Base-by-base conservation (phyloP, 495 filamentous ascomycete species). In the Penicillium maclennaniae region DNA sequence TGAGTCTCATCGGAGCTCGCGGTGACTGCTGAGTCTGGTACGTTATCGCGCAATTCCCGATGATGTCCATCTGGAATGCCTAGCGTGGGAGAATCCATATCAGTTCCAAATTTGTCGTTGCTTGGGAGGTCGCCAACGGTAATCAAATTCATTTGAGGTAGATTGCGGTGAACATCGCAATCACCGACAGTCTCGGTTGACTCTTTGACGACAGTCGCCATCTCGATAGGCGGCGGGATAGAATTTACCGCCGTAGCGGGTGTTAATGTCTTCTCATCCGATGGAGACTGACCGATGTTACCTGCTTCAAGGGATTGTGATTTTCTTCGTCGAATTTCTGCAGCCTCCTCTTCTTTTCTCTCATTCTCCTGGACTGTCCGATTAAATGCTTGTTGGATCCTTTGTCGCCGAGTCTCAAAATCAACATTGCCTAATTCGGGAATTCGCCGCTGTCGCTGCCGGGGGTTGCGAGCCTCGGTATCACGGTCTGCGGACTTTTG, bases 321-420 rank as follows among this genome's bases (percentile, higher is more conserved):
- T 39, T 56, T 62, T 40, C 68, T 66, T 50, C 68, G 74, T 65
- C 65, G 73, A 63, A 67, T 63, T 50, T 80, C 72, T 1, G 70
- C 72, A 44, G 74, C 73, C 53, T 68, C 65, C 56, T 76, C 74
- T 56, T 84, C 79, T 51, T 75, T 79, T 52, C 79, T 77, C 61
- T 89, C 82, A 60, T 72, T 85, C 60, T 87, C 85, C 55, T 84
- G 80, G 40, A 91, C 82, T 19, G 85, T 87, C 49, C 85, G 85
- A 43, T 85, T 91, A 56, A 92, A 89, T 1, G 88, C 88, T 43
- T 88, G 81, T 58, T 90, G 85, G 51, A 92, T 92, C 40, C 79
- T 83, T 52, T 87, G 86, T 45, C 89, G 79, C 25, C 88, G 79
- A 42, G 85, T 86, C 34, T 82, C 88, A 60, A 91, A 92, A 66